These are phyloP conservation scores for Aspergillus quadrilineatus DNA, from an alignment of 2,329 filamentous ascomycete species.

Conservation along the genomic window DNA sequence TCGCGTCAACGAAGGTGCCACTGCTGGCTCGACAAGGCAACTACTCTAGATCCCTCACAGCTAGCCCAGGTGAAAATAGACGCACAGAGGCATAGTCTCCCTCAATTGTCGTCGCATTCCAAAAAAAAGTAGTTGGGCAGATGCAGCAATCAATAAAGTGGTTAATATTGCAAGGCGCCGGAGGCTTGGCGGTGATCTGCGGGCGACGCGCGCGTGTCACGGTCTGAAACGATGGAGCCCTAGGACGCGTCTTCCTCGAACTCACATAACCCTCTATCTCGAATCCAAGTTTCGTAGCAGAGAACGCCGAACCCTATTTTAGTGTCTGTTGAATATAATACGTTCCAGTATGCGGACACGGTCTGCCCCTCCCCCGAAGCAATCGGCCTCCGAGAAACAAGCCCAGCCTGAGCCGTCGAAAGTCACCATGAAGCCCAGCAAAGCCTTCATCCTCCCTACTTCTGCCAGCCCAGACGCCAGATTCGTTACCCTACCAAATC, in stretches of 20 bases:
- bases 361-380: conserved; percentile 12
- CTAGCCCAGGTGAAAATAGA: background rate
- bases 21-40: background rate
- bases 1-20: conserved; percentile 7
- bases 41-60: background rate
- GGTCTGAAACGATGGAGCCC: background rate
- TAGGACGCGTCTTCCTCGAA: conserved; percentile 1
- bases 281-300: background rate
- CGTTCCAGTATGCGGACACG: conserved; percentile 30
- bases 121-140: background rate
- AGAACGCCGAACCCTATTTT: background rate
- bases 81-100: background rate
- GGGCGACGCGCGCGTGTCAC: conserved; percentile 6
- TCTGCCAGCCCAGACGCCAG: conserved; percentile 52
- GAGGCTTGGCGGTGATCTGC: conserved; percentile 5
- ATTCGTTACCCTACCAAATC: conserved; percentile 57
- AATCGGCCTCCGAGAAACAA: conserved; percentile 20
- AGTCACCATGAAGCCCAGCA: conserved; percentile 37
- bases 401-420: conserved; percentile 18
- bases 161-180: background rate
- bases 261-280: background rate
- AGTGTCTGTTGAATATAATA: background rate
- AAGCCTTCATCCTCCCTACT: conserved; percentile 59
- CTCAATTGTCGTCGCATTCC: background rate
- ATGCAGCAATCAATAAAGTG: background rate